These are phyloP conservation scores for Cladosporium sp. DNA, from an alignment of 2,329 filamentous ascomycete species.

Conservation along the genomic window DNA sequence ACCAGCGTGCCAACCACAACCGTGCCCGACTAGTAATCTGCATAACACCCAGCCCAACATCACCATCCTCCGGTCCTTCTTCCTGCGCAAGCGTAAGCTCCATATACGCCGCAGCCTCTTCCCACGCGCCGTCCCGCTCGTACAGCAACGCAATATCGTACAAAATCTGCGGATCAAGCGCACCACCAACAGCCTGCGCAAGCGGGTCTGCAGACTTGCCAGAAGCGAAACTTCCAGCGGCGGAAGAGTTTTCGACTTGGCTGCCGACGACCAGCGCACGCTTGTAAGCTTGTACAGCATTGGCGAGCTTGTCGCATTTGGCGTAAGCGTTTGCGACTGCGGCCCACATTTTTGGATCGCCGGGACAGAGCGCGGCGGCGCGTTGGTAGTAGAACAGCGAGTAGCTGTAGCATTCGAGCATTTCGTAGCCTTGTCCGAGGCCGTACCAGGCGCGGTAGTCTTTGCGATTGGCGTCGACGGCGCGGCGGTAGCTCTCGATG, in stretches of 20 bases:
- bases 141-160: constrained; percentile 89
- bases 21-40: constrained; percentile 87
- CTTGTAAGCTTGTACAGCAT: constrained; percentile 94
- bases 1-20: constrained; percentile 86
- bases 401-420: constrained; percentile 97
- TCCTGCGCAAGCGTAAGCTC: constrained; percentile 93
- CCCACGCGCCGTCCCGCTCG: constrained; percentile 73
- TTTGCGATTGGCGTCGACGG: constrained; percentile 91
- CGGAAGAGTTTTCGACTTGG: constrained; percentile 66
- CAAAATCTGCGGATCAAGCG: constrained; percentile 87
- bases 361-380: constrained; percentile 86
- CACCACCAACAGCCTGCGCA: constrained; percentile 50
- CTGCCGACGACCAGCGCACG: constrained; percentile 85
- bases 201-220: constrained; percentile 41
- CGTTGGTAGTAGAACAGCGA: constrained; percentile 97
- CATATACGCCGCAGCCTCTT: constrained; percentile 90
- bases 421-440: constrained; percentile 93
- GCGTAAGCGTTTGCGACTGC: constrained; percentile 90
- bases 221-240: constrained; percentile 48
- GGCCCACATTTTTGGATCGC: constrained; percentile 99
- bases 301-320: constrained; percentile 81
- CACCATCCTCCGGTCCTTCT: constrained; percentile 59
- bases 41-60: constrained; percentile 75
- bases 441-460: constrained; percentile 99
- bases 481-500: constrained; percentile 93